Evolutionary conservation across 2,329 filamentous ascomycete species (phyloP).

Genomic region (Diaporthe longicolla): DNA sequence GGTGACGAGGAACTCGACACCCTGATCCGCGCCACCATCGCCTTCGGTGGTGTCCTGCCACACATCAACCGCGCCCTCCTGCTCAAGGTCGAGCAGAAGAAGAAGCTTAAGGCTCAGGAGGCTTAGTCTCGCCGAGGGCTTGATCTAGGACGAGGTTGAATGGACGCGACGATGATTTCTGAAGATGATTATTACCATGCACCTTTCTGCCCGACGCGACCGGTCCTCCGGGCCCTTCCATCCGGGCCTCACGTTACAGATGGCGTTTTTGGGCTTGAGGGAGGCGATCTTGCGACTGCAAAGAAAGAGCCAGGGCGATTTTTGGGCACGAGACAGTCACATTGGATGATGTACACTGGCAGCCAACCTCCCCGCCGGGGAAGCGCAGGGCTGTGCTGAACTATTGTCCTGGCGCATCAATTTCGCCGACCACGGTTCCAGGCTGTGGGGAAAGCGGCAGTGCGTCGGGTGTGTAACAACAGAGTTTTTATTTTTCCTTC

Average conservation of each 20-base stretch:
- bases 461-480: conserved; percentile 39
- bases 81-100: conserved; percentile 59
- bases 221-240: conserved; percentile 5
- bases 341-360: conserved; percentile 4
- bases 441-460: background rate
- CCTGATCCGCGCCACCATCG: conserved; percentile 96
- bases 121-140: conserved; percentile 45
- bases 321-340: conserved; percentile 28
- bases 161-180: conserved; percentile 13
- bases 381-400: conserved; percentile 2
- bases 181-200: conserved; percentile 15
- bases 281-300: background rate
- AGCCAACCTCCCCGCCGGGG: background rate
- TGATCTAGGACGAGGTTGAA: background rate
- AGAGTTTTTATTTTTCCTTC: conserved; percentile 26
- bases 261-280: conserved; percentile 1
- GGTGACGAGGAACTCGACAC: conserved; percentile 99
- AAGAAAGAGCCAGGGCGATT: background rate
- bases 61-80: conserved; percentile 98
- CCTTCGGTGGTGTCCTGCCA: conserved; percentile 96
- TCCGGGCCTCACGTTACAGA: background rate
- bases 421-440: background rate
- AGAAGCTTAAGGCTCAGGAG: conserved; percentile 56
- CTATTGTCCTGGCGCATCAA: background rate
- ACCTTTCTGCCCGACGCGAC: conserved; percentile 19